A percentile compares a stretch with the other conserved stretches of the same genome.
Evolutionary conservation across 2,329 filamentous ascomycete species (phyloP).

Genomic region (Myriosclerotinia scirpicola): DNA sequence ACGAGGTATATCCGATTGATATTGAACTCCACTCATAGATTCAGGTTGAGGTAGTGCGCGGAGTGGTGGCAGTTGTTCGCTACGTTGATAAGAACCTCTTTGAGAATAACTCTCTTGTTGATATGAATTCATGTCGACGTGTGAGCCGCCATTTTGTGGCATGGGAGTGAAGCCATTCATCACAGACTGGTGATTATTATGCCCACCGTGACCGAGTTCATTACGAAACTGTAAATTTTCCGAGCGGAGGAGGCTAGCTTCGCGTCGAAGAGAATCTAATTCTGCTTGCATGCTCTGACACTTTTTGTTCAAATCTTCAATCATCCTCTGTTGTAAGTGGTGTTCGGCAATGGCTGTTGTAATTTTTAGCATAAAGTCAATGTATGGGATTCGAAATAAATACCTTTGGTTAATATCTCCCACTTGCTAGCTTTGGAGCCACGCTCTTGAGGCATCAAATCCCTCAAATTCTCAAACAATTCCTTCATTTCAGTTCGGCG

Average conservation of each 20-base stretch:
- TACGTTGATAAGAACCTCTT: slow-evolving; percentile 18
- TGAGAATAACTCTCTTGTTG: slow-evolving; percentile 15
- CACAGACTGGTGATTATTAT: slow-evolving; percentile 36
- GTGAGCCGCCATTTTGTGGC: slow-evolving; percentile 21
- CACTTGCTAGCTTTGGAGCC: slow-evolving; percentile 86
- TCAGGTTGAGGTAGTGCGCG: slow-evolving; percentile 46
- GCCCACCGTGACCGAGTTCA: slow-evolving; percentile 39
- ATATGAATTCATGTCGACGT: slow-evolving; percentile 20
- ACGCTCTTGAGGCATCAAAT: slow-evolving; percentile 75
- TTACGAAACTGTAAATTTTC: slow-evolving; percentile 39
- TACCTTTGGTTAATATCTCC: slow-evolving; percentile 85
- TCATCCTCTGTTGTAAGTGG: slow-evolving; percentile 51
- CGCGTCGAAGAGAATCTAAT: slow-evolving; percentile 45
- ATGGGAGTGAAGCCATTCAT: slow-evolving; percentile 27
- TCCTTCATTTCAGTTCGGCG: slow-evolving; percentile 86
- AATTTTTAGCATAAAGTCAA: slow-evolving; percentile 27
- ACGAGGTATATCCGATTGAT: slow-evolving; percentile 39
- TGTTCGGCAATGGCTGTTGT: slow-evolving; percentile 61
- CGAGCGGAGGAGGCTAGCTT: slow-evolving; percentile 44
- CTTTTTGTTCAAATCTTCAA: slow-evolving; percentile 38
- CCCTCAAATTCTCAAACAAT: slow-evolving; percentile 76
- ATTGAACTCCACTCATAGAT: slow-evolving; percentile 67
- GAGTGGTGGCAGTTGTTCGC: slow-evolving; percentile 41
- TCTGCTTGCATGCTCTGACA: slow-evolving; percentile 44
- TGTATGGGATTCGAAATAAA: slow-evolving; percentile 35